Evolutionary conservation across 306 rosid genomes (phyloP).

Genomic region (Castanea sativa): DNA sequence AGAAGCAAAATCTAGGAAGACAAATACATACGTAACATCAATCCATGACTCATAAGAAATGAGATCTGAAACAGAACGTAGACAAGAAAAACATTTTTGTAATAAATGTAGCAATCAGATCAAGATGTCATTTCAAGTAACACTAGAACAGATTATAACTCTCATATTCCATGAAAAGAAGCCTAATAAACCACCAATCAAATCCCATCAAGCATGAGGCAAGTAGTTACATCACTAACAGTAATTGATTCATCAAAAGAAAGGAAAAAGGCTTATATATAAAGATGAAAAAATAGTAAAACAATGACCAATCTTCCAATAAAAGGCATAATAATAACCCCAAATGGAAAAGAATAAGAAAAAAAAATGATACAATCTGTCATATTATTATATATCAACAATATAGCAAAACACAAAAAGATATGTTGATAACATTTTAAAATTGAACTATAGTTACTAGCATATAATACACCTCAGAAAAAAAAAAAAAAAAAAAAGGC

Average conservation of each 20-base stretch:
- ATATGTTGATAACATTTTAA: neutral
- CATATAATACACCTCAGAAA: neutral
- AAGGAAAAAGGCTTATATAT: neutral
- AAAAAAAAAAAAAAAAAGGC: neutral
- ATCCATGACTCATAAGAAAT: neutral
- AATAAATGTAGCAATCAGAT: neutral
- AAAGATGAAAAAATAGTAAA: neutral
- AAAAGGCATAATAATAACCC: neutral
- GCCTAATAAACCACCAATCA: too few relatives aligned
- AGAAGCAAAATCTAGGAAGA: neutral
- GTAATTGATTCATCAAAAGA: neutral
- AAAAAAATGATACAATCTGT: neutral
- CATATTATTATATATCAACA: neutral
- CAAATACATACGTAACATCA: constrained; percentile 10
- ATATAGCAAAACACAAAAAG: neutral
- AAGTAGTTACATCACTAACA: neutral
- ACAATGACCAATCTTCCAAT: neutral
- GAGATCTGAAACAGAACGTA: neutral
- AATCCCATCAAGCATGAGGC: too few relatives aligned
- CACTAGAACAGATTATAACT: neutral
- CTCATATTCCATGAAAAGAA: neutral
- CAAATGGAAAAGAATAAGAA: neutral
- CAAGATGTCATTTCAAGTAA: neutral
- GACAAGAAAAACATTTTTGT: too few relatives aligned
- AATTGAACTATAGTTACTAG: neutral